Conservation (phyloP, 345 rosid genomes). For the Carallia brachiata region DNA sequence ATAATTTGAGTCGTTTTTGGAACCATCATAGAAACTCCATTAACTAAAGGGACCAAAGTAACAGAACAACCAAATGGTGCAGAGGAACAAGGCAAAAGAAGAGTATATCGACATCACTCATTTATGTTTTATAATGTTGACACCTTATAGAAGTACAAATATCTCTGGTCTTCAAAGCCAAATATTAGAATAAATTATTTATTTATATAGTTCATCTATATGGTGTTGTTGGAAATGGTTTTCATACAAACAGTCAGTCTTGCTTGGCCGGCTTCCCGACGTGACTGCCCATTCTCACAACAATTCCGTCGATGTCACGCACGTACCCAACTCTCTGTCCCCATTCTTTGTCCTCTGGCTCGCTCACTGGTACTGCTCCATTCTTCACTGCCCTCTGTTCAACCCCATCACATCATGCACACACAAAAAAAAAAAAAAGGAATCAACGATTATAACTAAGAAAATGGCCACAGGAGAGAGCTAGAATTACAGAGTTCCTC, state of each 20-base stretch:
- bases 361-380: constrained; percentile 63
- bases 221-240: not conserved
- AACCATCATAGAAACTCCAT: too few species aligned
- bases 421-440: not conserved
- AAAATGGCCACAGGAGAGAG: too few species aligned
- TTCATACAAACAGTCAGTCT: constrained; percentile 10
- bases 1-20: too few species aligned
- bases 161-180: not conserved
- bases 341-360: constrained; percentile 81
- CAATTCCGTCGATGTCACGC: constrained; percentile 69
- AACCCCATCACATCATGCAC: not conserved
- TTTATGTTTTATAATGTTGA: too few species aligned
- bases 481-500: too few species aligned
- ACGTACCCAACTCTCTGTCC: constrained; percentile 88
- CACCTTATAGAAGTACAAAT: too few species aligned
- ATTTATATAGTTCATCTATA: not conserved
- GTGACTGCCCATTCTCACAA: constrained; percentile 63
- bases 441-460: too few species aligned
- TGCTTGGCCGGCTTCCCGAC: constrained; percentile 42
- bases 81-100: too few species aligned
- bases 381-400: constrained; percentile 78
- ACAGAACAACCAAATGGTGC: too few species aligned
- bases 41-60: too few species aligned
- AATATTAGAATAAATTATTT: not conserved
- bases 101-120: too few species aligned